Evolutionary conservation across 768 basidiomycete genomes (phyloP).

Genomic region (Rossbeevera mucosa): DNA sequence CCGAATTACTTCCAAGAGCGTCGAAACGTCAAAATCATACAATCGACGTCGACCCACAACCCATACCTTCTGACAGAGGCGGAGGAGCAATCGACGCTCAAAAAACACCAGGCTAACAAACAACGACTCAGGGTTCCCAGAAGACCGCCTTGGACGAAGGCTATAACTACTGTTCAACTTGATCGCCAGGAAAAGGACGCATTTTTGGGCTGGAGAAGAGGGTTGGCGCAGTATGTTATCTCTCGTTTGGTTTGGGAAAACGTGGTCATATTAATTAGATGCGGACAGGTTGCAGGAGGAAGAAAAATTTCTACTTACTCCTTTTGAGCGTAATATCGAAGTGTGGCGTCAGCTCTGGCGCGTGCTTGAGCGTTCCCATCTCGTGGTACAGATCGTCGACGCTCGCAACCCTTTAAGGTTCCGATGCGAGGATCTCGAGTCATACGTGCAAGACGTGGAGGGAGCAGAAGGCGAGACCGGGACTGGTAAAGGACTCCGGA

Average conservation of each 20-base stretch:
- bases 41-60: slow-evolving; percentile 58
- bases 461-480: slow-evolving; percentile 77
- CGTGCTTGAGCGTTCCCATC: slow-evolving; percentile 90
- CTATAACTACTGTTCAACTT: slow-evolving; percentile 69
- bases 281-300: slow-evolving; percentile 72
- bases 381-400: slow-evolving; percentile 94
- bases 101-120: slow-evolving; percentile 71
- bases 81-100: slow-evolving; percentile 73
- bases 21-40: slow-evolving; percentile 75
- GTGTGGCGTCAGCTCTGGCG: slow-evolving; percentile 99
- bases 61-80: slow-evolving; percentile 80
- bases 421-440: slow-evolving; percentile 87
- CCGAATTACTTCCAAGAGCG: slow-evolving; percentile 45
- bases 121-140: slow-evolving; percentile 80
- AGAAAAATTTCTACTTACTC: slow-evolving; percentile 85
- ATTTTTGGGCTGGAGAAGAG: slow-evolving; percentile 91
- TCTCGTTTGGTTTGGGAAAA: neutral
- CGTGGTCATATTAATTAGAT: neutral
- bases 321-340: slow-evolving; percentile 95
- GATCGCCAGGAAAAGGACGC: slow-evolving; percentile 87
- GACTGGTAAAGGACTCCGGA: slow-evolving; percentile 67
- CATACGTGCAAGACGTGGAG: slow-evolving; percentile 81
- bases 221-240: slow-evolving; percentile 73
- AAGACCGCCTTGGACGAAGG: slow-evolving; percentile 84
- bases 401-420: slow-evolving; percentile 92